These are phyloP conservation scores for Neopestalotiopsis sp. DNA, from an alignment of 2,329 filamentous ascomycete genomes.

Conservation along the genomic window DNA sequence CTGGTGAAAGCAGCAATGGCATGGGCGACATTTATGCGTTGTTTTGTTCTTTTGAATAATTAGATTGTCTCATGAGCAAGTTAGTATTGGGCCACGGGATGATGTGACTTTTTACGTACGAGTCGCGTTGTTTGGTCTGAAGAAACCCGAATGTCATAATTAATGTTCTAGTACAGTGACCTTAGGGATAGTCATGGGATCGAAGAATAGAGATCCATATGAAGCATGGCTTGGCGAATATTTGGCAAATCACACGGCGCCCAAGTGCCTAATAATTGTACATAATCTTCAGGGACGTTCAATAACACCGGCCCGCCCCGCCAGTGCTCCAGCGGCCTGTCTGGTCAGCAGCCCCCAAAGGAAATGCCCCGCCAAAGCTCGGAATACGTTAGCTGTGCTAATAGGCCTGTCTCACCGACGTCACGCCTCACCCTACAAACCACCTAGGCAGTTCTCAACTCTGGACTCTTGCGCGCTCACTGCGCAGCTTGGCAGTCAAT, in stretches of 20 bases:
- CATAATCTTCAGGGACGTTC: neutral
- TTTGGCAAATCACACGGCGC: neutral
- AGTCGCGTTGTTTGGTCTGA: too few relatives aligned
- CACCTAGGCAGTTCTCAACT: neutral
- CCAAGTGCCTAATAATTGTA: neutral
- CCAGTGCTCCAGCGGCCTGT: neutral
- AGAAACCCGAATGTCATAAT: too few relatives aligned
- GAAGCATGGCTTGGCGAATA: neutral
- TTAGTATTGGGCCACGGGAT: too few relatives aligned
- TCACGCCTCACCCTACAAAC: neutral
- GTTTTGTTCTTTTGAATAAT: too few relatives aligned
- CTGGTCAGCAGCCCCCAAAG: neutral
- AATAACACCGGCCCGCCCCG: slow-evolving; percentile 6
- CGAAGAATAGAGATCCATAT: neutral
- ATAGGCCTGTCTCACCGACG: slow-evolving; percentile 16
- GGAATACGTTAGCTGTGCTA: neutral
- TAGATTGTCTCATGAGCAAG: too few relatives aligned
- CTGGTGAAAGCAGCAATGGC: slow-evolving; percentile 53
- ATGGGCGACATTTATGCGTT: slow-evolving; percentile 18
- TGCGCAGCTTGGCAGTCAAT: slow-evolving; percentile 23
- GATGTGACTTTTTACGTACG: too few relatives aligned
- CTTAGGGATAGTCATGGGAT: too few relatives aligned
- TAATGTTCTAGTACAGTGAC: too few relatives aligned
- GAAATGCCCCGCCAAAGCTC: slow-evolving; percentile 19
- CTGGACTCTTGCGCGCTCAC: slow-evolving; percentile 24